phyloP scores from a whole-genome alignment of 768 basidiomycete species.

The Rickenella mellea region DNA sequence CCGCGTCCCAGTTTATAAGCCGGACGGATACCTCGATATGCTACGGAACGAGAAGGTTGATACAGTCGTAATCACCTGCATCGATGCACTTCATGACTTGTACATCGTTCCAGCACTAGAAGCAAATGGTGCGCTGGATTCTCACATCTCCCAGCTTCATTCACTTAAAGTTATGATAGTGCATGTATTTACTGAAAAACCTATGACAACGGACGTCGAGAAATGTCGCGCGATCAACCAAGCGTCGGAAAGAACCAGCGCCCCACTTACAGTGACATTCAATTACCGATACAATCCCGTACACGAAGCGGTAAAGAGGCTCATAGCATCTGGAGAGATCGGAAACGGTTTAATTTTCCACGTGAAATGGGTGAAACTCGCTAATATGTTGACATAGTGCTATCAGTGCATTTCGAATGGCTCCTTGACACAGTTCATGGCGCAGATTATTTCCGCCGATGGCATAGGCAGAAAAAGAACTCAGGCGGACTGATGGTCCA shows the following conservation, averaged over 20 bases:
- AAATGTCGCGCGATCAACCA: slow-evolving; percentile 37
- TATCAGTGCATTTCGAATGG: slow-evolving; percentile 46
- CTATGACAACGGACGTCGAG: slow-evolving; percentile 41
- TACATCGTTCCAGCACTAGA: slow-evolving; percentile 36
- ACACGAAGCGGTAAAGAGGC: slow-evolving; percentile 38
- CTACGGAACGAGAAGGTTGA: slow-evolving; percentile 34
- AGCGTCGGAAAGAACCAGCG: slow-evolving; percentile 32
- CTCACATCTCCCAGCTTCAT: background rate
- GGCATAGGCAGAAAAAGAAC: slow-evolving; percentile 36
- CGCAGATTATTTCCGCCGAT: slow-evolving; percentile 43
- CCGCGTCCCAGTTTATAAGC: slow-evolving; percentile 27
- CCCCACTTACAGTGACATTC: slow-evolving; percentile 32
- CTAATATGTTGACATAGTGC: slow-evolving; percentile 17
- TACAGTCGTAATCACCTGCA: slow-evolving; percentile 38
- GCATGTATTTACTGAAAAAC: slow-evolving; percentile 43
- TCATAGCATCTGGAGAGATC: slow-evolving; percentile 35
- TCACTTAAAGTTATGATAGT: slow-evolving; percentile 17
- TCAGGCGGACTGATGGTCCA: slow-evolving; percentile 37
- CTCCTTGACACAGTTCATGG: slow-evolving; percentile 43
- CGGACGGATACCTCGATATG: slow-evolving; percentile 35
- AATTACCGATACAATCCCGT: slow-evolving; percentile 40
- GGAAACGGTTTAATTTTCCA: slow-evolving; percentile 22
- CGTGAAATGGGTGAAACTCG: background rate
- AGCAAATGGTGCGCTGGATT: slow-evolving; percentile 25
- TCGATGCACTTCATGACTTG: slow-evolving; percentile 37